A percentile compares a stretch with the other conserved stretches of the same genome.
phyloP scores from a whole-genome alignment of 768 basidiomycete species.

The Podaxis carcinomalis region DNA sequence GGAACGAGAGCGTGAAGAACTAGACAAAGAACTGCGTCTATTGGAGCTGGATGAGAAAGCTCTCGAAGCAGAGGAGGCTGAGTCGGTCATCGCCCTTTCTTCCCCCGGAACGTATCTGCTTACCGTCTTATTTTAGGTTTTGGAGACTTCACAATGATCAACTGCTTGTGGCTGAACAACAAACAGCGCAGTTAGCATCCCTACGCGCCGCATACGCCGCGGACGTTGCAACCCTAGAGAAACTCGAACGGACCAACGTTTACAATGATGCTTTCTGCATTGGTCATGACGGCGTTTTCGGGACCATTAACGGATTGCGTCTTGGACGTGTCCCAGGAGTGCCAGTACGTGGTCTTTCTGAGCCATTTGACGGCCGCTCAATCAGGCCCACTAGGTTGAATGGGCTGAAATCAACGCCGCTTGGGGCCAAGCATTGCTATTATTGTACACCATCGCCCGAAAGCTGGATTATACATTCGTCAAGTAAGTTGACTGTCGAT shows the following conservation, averaged over 20 bases:
- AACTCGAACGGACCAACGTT: slow-evolving; percentile 87
- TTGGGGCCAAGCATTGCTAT: slow-evolving; percentile 92
- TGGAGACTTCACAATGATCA: slow-evolving; percentile 80
- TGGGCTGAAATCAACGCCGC: slow-evolving; percentile 99
- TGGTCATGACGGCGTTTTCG: slow-evolving; percentile 91
- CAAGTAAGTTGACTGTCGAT: slow-evolving; percentile 45
- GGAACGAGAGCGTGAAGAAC: slow-evolving; percentile 70
- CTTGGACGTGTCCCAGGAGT: slow-evolving; percentile 83
- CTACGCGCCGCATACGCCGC: slow-evolving; percentile 75
- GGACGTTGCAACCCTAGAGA: slow-evolving; percentile 73
- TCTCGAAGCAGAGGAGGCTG: slow-evolving; percentile 79
- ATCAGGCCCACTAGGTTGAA: slow-evolving; percentile 60
- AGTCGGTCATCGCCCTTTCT: slow-evolving; percentile 42
- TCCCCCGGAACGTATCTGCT: slow-evolving; percentile 12
- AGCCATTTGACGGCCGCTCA: slow-evolving; percentile 9
- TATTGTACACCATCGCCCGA: slow-evolving; percentile 85
- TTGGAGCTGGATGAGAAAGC: slow-evolving; percentile 75
- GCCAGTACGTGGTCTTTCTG: slow-evolving; percentile 45
- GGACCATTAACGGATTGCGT: slow-evolving; percentile 95
- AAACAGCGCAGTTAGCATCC: slow-evolving; percentile 64
- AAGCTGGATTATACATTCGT: slow-evolving; percentile 90
- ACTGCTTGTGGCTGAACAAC: slow-evolving; percentile 57
- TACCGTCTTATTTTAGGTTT: slow-evolving; percentile 45
- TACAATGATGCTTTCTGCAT: slow-evolving; percentile 97
- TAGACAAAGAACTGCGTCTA: slow-evolving; percentile 66